Evolutionary conservation across 495 filamentous ascomycete genomes (phyloP), one percentile per base, ranked within the genome.

Genomic region (Penicillium mononematosum): DNA sequence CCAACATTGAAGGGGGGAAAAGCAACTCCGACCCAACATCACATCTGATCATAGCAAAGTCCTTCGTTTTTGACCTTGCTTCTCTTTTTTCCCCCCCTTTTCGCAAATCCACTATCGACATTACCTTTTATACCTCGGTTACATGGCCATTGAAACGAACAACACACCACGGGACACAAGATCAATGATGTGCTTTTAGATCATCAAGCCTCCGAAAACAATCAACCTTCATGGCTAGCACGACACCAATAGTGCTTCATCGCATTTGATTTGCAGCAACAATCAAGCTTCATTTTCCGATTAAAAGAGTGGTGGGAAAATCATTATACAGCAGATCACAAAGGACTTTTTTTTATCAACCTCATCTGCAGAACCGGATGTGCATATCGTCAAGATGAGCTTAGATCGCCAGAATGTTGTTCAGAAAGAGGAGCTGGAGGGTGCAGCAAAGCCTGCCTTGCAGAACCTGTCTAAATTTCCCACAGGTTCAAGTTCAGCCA

Each of bases 341-440:
- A 22, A 24, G 12, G 47, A 31, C 39, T 25, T 36, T 9, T 53
- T 38, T 53, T 38, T 38, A 38, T 19, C 25, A 45, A 20, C 10
- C 11, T 24, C 25, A 32, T 41, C 45, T 43, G 24, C 45, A 11
- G 17, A 43, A n/a, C 47, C 22, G 19, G 27, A 58, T 51, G 51
- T 41, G 54, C 53, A 59, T 58, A 36, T 31, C 19, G 53, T 47
- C 67, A 70, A 61, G 45, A 77, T 77, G 75, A 75, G 73, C 52
- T 58, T 77, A 48, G 65, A 77, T 65, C 70, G 69, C 53, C 68
- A 74, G 51, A 49, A 71, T 55, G 54, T 58, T 24, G 42, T 61
- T 41, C 60, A 48, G 32, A 58, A 60, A 43, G 51, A 66, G 31
- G 67, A 65, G 55, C 34, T 62, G 41, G 60, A 70, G 16, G 44